Evolutionary conservation across 108 stramenopile species (phyloP), one percentile per base, ranked within the genome.

Genomic region (Discostella stelligeroides): DNA sequence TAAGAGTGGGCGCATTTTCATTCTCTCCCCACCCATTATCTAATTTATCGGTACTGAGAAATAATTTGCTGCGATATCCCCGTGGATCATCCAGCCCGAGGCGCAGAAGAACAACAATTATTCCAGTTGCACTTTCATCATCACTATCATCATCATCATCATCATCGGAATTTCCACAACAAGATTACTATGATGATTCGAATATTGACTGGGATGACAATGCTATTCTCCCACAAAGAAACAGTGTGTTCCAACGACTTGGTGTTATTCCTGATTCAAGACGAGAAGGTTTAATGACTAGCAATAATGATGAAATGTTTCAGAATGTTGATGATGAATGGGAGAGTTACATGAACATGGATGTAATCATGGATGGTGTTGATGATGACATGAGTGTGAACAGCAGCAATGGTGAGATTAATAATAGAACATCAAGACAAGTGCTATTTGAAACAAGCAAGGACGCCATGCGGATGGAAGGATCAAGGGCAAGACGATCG

Each of bases 261-360:
- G 60, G 39, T 6, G 60, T 45, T 15, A 18, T 27, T 14, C 39
- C 60, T 11, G 30, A 61, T 41, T 34, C 24, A 25, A 8, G 40
- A 45, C 60, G 60, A 24, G 60, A 7, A 3, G 25, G 0, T 14
- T n/a, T n/a, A 13, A 5, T 41, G 0, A 29, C 27, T 15, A 13
- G 14, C 23, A 24, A 3, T 61, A n/a, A 61, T 9, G 40, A 41
- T 13, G 40, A 6, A 6, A 34, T 34, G 34, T 34, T 34, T 34
- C 34, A 34, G 54, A 24, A 15, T 6, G n/a, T n/a, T n/a, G 58
- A 48, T 12, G 63, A 73, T 38, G 72, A 73, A 39, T 73, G 72
- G 63, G 63, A 64, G 17, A 41, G 49, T 2, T 73, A 64, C 43
- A 41, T 42, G 11, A 7, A 64, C 46, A 47, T 64, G 62, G 62